Evolutionary conservation across 345 rosid species (phyloP), one percentile per base, ranked within the genome.

Genomic region (Bretschneidera sinensis): DNA sequence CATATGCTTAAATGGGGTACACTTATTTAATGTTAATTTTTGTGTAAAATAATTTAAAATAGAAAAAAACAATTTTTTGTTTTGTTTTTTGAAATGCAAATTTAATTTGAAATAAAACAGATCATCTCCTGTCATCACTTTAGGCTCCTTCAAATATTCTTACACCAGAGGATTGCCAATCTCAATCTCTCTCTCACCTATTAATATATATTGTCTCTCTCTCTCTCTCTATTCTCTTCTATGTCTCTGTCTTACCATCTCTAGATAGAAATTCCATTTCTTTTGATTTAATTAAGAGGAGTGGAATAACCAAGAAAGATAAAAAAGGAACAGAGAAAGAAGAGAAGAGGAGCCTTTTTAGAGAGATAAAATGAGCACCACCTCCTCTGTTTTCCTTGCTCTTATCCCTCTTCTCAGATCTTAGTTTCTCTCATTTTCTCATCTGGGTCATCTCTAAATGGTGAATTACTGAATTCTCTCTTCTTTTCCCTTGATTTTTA

Each of bases 131-230:
- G 71, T 63, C 78, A 76, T 61, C 73, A 66, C 78, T 64, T 73
- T 54, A 68, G 73, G 69, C 78, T 71, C 78, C 82, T 78, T 79
- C 85, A 78, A 79, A 80, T 85, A 73, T 85, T 87, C 86, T 84
- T 69, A 58, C 76, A 77, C 78, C 81, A 69, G 81, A 75, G 76
- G 74, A 80, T 80, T 76, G 79, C 62, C 75, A 74, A 66, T 62
- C 65, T 57, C 60, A 58, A 54, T 59, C 60, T 69, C 48, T 43
- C 54, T 34, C 47, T 51, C n/a, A n/a, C n/a, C 56, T 48, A 53
- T 52, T 24, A 24, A 24, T 62, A 58, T 67, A 55, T 60, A 65
- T 49, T 55, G 63, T 60, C 74, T 62, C 55, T 21, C n/a, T n/a
- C n/a, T n/a, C n/a, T n/a, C n/a, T n/a, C n/a, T n/a, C n/a, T n/a